Evolutionary conservation across 2,329 filamentous ascomycete species (phyloP), one percentile per base, ranked within the genome.

Genomic region (Colletotrichum echinochloae): DNA sequence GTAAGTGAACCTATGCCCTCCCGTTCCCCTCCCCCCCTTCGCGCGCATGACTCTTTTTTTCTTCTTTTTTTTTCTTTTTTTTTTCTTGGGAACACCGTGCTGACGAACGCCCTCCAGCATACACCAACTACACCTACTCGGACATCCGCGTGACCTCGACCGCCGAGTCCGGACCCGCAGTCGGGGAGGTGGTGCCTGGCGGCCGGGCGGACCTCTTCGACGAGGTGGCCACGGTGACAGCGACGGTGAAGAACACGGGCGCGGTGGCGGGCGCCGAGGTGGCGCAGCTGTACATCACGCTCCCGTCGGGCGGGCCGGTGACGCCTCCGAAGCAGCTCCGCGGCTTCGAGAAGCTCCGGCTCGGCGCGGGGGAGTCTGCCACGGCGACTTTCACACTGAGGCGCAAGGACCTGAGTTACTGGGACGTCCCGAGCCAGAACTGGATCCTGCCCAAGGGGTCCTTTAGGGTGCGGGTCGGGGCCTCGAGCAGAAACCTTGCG

Each of bases 201-300:
- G 85, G 85, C 1, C 79, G 78, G 5, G 76, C 79, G 1, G 84
- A 86, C 66, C 81, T 88, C 37, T 86, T 82, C 75, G 82, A 85
- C 16, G 77, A 76, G 0, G 80, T 85, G 0, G 80, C 81, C 5
- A 83, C 81, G 9, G 87, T 91, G 16, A 88, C 87, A 0, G 87
- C 87, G 0, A 89, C 84, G 1, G 82, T 95, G 49, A 87, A 84
- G 71, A 95, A 95, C 83, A 88, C 84, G 1, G 92, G 92, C 41
- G 77, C 75, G 0, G 81, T 89, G 0, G 78, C 81, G 2, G 91
- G 91, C 26, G 90, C 91, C 72, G 89, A 92, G 72, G 88, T 93
- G 0, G 84, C 88, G 0, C 92, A 94, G 83, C 79, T 93, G 6
- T 88, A 86, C 75, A 75, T 87, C 26, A 79, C 80, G 9, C 80